These are phyloP conservation scores for Penium margaritaceum DNA, from an alignment of 139 green algal species.

Conservation along the genomic window DNA sequence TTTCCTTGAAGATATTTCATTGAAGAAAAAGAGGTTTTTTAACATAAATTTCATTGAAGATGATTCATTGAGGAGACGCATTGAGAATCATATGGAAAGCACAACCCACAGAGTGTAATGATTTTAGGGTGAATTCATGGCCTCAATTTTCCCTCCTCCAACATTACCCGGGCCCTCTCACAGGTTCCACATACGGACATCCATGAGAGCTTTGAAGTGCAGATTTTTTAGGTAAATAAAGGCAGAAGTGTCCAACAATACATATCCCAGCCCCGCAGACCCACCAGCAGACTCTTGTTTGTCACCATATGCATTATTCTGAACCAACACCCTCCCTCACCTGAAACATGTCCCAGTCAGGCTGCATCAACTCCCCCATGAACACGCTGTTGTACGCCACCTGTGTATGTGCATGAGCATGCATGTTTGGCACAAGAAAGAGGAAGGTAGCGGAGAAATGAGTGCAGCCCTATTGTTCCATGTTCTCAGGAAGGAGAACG, in stretches of 20 bases:
- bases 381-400: constrained; percentile 57
- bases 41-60: too few species aligned
- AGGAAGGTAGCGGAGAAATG: neutral
- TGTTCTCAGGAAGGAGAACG: neutral
- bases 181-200: neutral
- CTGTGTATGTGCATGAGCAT: neutral
- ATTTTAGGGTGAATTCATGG: too few species aligned
- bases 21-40: neutral
- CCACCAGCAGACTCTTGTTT: too few species aligned
- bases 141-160: too few species aligned
- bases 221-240: too few species aligned
- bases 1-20: neutral
- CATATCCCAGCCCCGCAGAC: too few species aligned
- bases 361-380: constrained; percentile 50
- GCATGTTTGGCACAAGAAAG: neutral
- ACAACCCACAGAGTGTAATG: too few species aligned
- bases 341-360: constrained; percentile 57
- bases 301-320: too few species aligned
- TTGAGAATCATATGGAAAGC: too few species aligned
- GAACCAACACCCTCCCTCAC: neutral
- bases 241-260: too few species aligned
- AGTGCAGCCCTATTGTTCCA: neutral
- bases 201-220: neutral
- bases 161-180: too few species aligned
- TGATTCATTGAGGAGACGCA: too few species aligned